Conservation (phyloP, 2,329 filamentous ascomycete species). For the Neonectria punicea region DNA sequence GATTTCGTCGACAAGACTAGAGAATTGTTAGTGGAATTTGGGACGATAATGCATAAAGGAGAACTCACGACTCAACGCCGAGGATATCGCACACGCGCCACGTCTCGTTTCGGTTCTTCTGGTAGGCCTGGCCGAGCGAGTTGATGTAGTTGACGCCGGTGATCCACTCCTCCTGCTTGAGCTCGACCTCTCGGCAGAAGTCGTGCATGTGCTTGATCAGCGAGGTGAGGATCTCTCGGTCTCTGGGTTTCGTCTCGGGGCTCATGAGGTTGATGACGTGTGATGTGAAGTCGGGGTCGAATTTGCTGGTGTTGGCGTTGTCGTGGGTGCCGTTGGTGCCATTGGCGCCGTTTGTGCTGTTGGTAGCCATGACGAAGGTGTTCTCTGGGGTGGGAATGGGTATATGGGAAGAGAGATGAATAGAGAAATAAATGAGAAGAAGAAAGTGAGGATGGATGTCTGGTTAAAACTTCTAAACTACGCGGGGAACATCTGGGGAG, state of each 20-base stretch:
- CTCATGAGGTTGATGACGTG: slow-evolving; percentile 79
- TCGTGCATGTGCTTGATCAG: slow-evolving; percentile 81
- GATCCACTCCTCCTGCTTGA: slow-evolving; percentile 82
- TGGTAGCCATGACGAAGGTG: slow-evolving; percentile 32
- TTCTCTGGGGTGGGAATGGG: neutral
- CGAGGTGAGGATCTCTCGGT: slow-evolving; percentile 70
- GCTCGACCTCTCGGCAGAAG: slow-evolving; percentile 80
- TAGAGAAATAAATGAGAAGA: neutral
- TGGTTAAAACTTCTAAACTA: neutral
- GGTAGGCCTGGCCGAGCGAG: slow-evolving; percentile 75
- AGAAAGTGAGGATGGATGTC: neutral
- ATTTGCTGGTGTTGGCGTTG: slow-evolving; percentile 49
- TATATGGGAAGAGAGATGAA: neutral
- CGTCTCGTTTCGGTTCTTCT: slow-evolving; percentile 77
- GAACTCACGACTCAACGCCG: slow-evolving; percentile 74
- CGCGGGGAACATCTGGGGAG: neutral
- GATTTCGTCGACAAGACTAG: slow-evolving; percentile 68
- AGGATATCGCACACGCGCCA: slow-evolving; percentile 79
- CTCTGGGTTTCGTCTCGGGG: slow-evolving; percentile 72
- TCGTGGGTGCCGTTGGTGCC: slow-evolving; percentile 22
- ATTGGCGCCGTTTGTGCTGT: slow-evolving; percentile 22
- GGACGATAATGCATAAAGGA: neutral
- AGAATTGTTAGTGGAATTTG: neutral
- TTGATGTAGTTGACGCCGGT: slow-evolving; percentile 80
- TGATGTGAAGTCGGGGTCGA: slow-evolving; percentile 82